These are phyloP conservation scores for Cutaneotrichosporon sp. DNA, from an alignment of 1,284 basidiomycete species.

Conservation along the genomic window DNA sequence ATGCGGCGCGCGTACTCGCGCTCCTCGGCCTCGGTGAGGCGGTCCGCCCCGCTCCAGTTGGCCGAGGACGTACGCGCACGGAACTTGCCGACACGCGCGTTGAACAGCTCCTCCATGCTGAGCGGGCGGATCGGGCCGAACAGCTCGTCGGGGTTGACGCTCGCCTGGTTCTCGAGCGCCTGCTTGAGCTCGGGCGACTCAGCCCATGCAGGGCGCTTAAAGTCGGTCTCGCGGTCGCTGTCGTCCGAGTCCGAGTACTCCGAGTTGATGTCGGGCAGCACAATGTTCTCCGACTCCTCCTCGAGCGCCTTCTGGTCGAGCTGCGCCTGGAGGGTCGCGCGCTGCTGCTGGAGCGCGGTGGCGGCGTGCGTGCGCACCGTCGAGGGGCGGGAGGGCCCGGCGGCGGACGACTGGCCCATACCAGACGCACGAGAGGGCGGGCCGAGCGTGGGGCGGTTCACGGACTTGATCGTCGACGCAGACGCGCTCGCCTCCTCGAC, in stretches of 20 bases:
- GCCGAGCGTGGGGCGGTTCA: constrained; percentile 31
- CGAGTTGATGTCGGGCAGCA: constrained; percentile 88
- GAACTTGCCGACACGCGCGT: constrained; percentile 66
- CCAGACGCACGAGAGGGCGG: constrained; percentile 40
- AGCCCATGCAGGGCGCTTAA: constrained; percentile 74
- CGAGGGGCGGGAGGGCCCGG: neutral
- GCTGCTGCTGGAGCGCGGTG: constrained; percentile 41
- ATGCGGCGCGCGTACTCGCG: constrained; percentile 81
- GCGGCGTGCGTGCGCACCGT: constrained; percentile 55
- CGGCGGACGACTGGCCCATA: neutral
- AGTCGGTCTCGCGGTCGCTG: constrained; percentile 65
- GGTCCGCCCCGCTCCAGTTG: constrained; percentile 86
- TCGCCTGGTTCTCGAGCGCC: constrained; percentile 75
- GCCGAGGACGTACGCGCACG: constrained; percentile 86
- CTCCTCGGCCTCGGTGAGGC: constrained; percentile 78
- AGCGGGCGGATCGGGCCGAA: constrained; percentile 83
- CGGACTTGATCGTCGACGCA: constrained; percentile 30
- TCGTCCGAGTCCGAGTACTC: constrained; percentile 96
- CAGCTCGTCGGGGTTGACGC: constrained; percentile 85
- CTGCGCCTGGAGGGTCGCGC: constrained; percentile 48
- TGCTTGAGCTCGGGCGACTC: constrained; percentile 80
- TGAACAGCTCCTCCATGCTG: constrained; percentile 68
- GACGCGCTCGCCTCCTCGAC: constrained; percentile 25
- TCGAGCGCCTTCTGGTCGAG: constrained; percentile 57
- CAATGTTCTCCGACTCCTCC: constrained; percentile 65